A percentile compares a stretch with the other conserved stretches of the same genome.
Conservation (phyloP, 768 basidiomycete genomes). For the Tylopilus sp. region DNA sequence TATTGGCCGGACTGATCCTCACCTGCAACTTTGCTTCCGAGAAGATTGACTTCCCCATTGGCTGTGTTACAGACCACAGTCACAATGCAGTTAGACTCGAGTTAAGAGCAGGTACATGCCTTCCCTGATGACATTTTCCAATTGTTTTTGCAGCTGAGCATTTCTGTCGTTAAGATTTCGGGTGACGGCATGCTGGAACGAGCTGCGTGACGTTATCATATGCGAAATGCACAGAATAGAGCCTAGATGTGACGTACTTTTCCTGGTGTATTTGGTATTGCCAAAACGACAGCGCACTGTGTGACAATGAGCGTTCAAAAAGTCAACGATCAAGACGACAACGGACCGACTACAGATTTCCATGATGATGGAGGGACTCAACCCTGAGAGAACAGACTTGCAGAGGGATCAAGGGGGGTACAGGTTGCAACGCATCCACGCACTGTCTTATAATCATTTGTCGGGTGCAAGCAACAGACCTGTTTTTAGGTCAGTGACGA, state of each 20-base stretch:
- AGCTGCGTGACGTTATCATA: slow-evolving; percentile 23
- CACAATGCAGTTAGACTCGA: background rate
- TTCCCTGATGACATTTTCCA: slow-evolving; percentile 84
- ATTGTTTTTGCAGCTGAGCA: slow-evolving; percentile 76
- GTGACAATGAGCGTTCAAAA: slow-evolving; percentile 1
- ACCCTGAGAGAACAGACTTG: slow-evolving; percentile 81
- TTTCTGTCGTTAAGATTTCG: slow-evolving; percentile 81
- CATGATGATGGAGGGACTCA: slow-evolving; percentile 69
- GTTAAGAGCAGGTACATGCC: slow-evolving; percentile 38
- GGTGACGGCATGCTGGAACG: slow-evolving; percentile 81
- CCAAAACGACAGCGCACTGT: slow-evolving; percentile 84
- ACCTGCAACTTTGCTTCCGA: slow-evolving; percentile 70
- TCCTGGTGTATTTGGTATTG: slow-evolving; percentile 89
- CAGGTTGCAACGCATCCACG: slow-evolving; percentile 32
- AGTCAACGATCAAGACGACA: background rate
- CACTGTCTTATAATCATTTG: slow-evolving; percentile 91
- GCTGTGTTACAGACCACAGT: slow-evolving; percentile 39
- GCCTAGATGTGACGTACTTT: slow-evolving; percentile 44
- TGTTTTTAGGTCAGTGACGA: slow-evolving; percentile 25
- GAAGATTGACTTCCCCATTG: slow-evolving; percentile 68
- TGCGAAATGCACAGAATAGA: background rate
- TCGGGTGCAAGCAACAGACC: slow-evolving; percentile 81
- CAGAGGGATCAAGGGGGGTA: background rate
- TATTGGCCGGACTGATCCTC: background rate
- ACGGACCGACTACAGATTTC: slow-evolving; percentile 78